Evolutionary conservation across 176 grass and related monocot genomes (phyloP).

Genomic region (Oryza rufipogon): DNA sequence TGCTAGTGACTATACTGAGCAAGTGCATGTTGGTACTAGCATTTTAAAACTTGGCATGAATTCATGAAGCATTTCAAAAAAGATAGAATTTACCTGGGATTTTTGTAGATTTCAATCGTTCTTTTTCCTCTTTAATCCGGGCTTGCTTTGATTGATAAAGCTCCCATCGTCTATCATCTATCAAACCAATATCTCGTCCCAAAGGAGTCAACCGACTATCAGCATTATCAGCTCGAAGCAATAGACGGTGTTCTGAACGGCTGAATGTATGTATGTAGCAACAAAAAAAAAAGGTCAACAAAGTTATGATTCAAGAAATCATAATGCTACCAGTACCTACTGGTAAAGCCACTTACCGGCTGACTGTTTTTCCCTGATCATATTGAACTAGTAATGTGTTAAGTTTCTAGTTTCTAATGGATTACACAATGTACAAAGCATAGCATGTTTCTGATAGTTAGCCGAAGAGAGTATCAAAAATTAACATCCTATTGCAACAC

Average conservation of each 20-base stretch:
- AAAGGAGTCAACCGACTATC: conserved; percentile 92
- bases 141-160: conserved; percentile 83
- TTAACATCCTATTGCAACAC: neutral
- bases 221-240: conserved; percentile 94
- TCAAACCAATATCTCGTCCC: conserved; percentile 88
- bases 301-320: conserved; percentile 18
- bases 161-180: conserved; percentile 89
- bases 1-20: neutral
- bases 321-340: neutral
- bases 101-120: conserved; percentile 72
- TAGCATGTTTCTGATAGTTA: neutral
- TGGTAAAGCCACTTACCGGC: neutral
- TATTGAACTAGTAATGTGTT: neutral
- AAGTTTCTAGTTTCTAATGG: neutral
- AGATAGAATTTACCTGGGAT: conserved; percentile 53
- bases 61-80: neutral
- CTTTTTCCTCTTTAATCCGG: conserved; percentile 80
- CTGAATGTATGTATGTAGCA: conserved; percentile 47
- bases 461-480: conserved; percentile 6
- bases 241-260: conserved; percentile 85
- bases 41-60: neutral
- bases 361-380: neutral
- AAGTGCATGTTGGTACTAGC: neutral
- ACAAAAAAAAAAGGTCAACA: conserved; percentile 21
- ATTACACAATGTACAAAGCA: conserved; percentile 3